Conservation (phyloP, 2,329 filamentous ascomycete genomes). For the Chaetomiaceae sp. region DNA sequence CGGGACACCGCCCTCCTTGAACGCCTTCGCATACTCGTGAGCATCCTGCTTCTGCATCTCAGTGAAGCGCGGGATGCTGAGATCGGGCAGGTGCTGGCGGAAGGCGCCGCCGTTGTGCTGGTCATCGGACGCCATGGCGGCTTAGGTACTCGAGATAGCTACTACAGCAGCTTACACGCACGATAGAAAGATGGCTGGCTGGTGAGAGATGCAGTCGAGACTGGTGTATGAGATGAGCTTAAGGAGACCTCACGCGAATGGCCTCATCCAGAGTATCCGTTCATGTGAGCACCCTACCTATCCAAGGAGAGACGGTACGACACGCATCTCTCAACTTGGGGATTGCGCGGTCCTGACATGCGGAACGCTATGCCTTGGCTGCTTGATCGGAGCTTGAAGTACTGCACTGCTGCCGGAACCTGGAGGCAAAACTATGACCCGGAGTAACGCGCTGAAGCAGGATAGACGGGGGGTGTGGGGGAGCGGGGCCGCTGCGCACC, state of each 20-base stretch:
- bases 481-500: too few relatives aligned
- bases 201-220: background rate
- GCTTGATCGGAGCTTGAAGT: slow-evolving; percentile 18
- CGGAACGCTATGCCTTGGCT: background rate
- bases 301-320: background rate
- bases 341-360: slow-evolving; percentile 1
- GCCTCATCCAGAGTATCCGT: too few relatives aligned
- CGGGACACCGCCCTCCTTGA: slow-evolving; percentile 52
- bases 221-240: background rate
- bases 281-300: too few relatives aligned
- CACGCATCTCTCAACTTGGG: slow-evolving; percentile 6
- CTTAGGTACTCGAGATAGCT: background rate
- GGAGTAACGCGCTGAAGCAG: background rate
- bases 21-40: slow-evolving; percentile 54
- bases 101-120: slow-evolving; percentile 33
- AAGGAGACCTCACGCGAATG: too few relatives aligned
- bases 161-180: background rate
- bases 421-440: slow-evolving; percentile 24
- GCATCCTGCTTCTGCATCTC: slow-evolving; percentile 57
- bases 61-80: slow-evolving; percentile 55
- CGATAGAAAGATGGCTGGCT: background rate
- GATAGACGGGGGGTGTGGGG: background rate
- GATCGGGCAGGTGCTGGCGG: slow-evolving; percentile 56
- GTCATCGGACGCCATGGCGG: slow-evolving; percentile 15
- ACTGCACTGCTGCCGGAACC: slow-evolving; percentile 1